Evolutionary conservation across 345 rosid genomes (phyloP), one percentile per base, ranked within the genome.

Genomic region (Eucalyptus polyanthemos): DNA sequence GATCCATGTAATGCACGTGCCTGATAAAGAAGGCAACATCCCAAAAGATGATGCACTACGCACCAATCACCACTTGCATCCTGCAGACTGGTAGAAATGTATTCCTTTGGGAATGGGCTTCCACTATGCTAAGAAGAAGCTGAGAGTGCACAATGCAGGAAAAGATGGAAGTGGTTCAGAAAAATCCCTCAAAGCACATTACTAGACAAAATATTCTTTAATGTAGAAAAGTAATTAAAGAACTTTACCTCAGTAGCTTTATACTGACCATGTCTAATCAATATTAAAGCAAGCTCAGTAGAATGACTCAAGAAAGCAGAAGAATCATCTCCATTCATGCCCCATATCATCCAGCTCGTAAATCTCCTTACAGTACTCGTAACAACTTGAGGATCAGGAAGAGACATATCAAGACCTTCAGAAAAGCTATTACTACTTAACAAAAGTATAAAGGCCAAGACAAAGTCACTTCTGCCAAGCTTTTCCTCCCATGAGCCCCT

Each of bases 1-100:
- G 90, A 56, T 88, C 97, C 95, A 89, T 94, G 94, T 51, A 93
- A 93, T 81, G 93, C 94, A 67, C 92, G 95, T 53, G 96, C 95
- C 93, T 98, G 98, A 89, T 94, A 95, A 89, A 98, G 97, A 92
- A 95, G 92, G 95, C 98, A 96, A 90, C 96, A 96, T 90, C 99
- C 99, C 88, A 95, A 91, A 89, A 97, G 97, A 95, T 98, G 99
- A 90, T 98, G 98, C 91, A 95, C 96, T 50, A 95, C 88, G 87
- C 96, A 95, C 99, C 99, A 98, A 89, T 95, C 94, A 89, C 97
- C 96, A 60, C 92, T 93, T 88, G 87, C 80, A 89, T 94, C 96
- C 94, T 96, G 99, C 87, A 96, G 91, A 88, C 95, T 94, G 93
- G 92, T 93, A 92, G 93, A 97, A 89, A 88, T 93, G 90, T 94